Percentiles rank a stretch among this genome's conserved stretches.
phyloP scores from a whole-genome alignment of 2,329 filamentous ascomycete species.

The Penicillium sp. region DNA sequence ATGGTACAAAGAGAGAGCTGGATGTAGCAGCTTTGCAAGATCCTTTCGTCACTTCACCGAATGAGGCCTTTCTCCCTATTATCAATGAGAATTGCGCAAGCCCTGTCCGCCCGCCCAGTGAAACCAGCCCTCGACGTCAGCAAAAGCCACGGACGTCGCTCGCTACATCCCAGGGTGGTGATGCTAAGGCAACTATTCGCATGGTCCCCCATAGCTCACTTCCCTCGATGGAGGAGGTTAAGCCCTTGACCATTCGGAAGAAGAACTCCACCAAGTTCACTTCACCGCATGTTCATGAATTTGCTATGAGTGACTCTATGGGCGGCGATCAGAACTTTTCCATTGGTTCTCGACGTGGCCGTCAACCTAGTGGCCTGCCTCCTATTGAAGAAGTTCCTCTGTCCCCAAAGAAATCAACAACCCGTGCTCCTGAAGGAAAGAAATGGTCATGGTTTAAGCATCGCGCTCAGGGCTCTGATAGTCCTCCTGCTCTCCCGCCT shows the following conservation, averaged over 20 bases:
- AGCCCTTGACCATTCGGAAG: conserved; percentile 59
- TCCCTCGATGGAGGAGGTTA: conserved; percentile 46
- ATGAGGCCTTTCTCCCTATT: conserved; percentile 45
- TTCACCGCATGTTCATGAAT: conserved; percentile 1
- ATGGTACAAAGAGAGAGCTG: neutral
- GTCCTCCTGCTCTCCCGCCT: conserved; percentile 15
- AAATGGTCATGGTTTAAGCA: conserved; percentile 52
- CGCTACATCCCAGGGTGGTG: conserved; percentile 3
- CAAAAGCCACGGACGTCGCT: conserved; percentile 10
- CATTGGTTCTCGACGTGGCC: conserved; percentile 27
- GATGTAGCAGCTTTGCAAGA: conserved; percentile 19
- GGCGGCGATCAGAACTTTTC: conserved; percentile 15
- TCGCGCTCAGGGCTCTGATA: conserved; percentile 30
- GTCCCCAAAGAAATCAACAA: conserved; percentile 30
- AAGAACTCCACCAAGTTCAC: conserved; percentile 17
- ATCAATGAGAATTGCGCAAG: conserved; percentile 52
- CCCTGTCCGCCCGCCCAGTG: conserved; percentile 11
- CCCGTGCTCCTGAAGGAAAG: conserved; percentile 32
- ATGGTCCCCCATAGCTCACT: conserved; percentile 56
- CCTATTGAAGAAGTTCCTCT: conserved; percentile 45
- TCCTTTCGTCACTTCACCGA: conserved; percentile 14
- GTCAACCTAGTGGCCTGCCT: conserved; percentile 35
- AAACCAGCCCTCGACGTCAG: conserved; percentile 14
- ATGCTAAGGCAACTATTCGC: conserved; percentile 53
- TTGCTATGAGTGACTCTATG: neutral